These are phyloP conservation scores for Passalora sequoiae DNA, from an alignment of 2,329 filamentous ascomycete species.

Conservation along the genomic window DNA sequence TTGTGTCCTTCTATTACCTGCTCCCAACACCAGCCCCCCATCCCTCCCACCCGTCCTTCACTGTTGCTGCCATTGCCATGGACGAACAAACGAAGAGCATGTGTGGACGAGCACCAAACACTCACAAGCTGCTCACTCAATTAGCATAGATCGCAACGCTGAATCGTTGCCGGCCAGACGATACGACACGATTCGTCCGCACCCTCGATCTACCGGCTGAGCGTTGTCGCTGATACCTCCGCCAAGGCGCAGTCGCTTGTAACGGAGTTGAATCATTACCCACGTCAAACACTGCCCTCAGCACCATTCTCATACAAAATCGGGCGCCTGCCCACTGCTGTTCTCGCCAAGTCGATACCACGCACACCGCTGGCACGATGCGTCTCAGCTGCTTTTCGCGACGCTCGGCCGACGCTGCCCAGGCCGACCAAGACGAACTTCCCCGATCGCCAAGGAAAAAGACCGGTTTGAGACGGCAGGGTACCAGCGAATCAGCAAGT, in stretches of 20 bases:
- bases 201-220: no score
- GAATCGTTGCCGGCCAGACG: not conserved
- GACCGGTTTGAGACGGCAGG: constrained; percentile 20
- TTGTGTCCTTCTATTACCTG: constrained; percentile 2
- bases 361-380: constrained; percentile 19
- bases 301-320: not conserved
- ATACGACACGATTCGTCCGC: constrained; percentile 2
- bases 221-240: no score
- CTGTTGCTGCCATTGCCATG: constrained; percentile 17
- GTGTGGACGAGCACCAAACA: constrained; percentile 23
- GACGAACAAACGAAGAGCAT: constrained; percentile 24
- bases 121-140: constrained; percentile 24
- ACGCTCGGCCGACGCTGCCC: constrained; percentile 12
- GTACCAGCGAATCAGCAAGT: constrained; percentile 22
- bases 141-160: not conserved
- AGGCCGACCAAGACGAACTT: constrained; percentile 18
- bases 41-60: constrained; percentile 3
- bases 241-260: constrained; percentile 4
- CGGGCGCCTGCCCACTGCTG: not conserved
- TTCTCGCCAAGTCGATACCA: constrained; percentile 3
- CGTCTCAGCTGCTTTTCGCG: constrained; percentile 29
- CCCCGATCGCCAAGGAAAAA: constrained; percentile 20
- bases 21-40: constrained; percentile 3
- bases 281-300: constrained; percentile 5
- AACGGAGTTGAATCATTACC: constrained; percentile 3